Percentiles rank a stretch among this genome's conserved stretches.
Evolutionary conservation across 768 basidiomycete species (phyloP).

Genomic region (Hortiboletus campestris): DNA sequence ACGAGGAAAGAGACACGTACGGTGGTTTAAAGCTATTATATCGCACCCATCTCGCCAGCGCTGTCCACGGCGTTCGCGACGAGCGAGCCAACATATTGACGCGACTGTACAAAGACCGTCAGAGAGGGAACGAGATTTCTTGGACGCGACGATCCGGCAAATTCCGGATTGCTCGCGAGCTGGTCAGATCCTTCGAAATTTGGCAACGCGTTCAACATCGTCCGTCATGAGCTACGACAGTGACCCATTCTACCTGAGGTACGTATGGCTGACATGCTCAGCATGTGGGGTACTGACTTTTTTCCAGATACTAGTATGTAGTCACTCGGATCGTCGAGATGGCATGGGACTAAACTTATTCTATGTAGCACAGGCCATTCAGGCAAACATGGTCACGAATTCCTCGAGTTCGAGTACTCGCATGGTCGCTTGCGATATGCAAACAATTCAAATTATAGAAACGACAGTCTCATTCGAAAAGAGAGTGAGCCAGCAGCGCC

Average conservation of each 20-base stretch:
- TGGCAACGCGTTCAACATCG: conserved; percentile 16
- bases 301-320: conserved; percentile 52
- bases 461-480: conserved; percentile 97
- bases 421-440: conserved; percentile 96
- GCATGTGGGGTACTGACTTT: conserved; percentile 13
- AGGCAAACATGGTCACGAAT: conserved; percentile 96
- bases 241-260: conserved; percentile 83
- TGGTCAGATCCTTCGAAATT: no score
- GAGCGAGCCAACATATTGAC: conserved; percentile 31
- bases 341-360: neutral
- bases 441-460: conserved; percentile 99
- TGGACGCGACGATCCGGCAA: conserved; percentile 16
- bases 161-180: conserved; percentile 17
- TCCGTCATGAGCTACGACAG: conserved; percentile 43
- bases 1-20: conserved; percentile 13
- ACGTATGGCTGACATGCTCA: conserved; percentile 14
- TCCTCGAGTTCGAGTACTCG: conserved; percentile 97
- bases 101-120: no score
- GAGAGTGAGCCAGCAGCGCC: conserved; percentile 69
- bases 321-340: neutral
- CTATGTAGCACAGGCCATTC: conserved; percentile 78
- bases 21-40: conserved; percentile 2
- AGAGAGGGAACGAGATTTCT: no score
- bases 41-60: conserved; percentile 24
- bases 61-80: conserved; percentile 15